Conservation (phyloP, 768 basidiomycete genomes). For the Amylocystis lapponica region DNA sequence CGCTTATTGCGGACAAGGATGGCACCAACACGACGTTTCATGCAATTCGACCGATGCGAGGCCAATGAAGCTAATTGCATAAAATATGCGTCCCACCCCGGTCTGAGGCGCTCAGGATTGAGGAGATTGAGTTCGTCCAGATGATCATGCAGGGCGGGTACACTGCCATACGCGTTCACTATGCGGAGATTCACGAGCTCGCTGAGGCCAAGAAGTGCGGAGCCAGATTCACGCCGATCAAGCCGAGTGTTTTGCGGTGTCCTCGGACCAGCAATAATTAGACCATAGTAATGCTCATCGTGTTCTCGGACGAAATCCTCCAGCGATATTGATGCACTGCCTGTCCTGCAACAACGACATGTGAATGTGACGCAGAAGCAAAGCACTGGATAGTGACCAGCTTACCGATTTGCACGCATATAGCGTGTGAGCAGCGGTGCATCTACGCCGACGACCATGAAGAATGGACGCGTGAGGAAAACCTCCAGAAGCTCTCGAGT, state of each 20-base stretch:
- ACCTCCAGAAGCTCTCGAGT: constrained; percentile 50
- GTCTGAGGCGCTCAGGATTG: constrained; percentile 71
- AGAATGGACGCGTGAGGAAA: constrained; percentile 86
- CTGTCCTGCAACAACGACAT: not conserved
- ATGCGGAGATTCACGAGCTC: constrained; percentile 57
- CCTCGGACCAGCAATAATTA: not conserved
- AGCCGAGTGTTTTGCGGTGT: not conserved
- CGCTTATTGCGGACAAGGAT: constrained; percentile 83
- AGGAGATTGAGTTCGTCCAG: constrained; percentile 65
- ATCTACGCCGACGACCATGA: constrained; percentile 78
- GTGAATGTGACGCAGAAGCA: no score
- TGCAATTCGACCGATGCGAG: constrained; percentile 88
- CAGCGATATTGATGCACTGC: constrained; percentile 38
- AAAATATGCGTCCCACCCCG: constrained; percentile 95
- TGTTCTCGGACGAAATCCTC: constrained; percentile 71
- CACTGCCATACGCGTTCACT: constrained; percentile 53
- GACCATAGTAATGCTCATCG: constrained; percentile 66
- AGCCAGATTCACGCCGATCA: not conserved
- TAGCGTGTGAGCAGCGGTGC: constrained; percentile 75
- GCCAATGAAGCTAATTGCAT: constrained; percentile 94
- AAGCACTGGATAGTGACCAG: not conserved
- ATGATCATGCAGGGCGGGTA: constrained; percentile 51
- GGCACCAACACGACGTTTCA: constrained; percentile 95
- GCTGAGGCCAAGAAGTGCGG: constrained; percentile 14
- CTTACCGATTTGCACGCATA: constrained; percentile 29